Evolutionary conservation across 2,329 filamentous ascomycete species (phyloP), one percentile per base, ranked within the genome.

Genomic region (Epichloe gansuensis): DNA sequence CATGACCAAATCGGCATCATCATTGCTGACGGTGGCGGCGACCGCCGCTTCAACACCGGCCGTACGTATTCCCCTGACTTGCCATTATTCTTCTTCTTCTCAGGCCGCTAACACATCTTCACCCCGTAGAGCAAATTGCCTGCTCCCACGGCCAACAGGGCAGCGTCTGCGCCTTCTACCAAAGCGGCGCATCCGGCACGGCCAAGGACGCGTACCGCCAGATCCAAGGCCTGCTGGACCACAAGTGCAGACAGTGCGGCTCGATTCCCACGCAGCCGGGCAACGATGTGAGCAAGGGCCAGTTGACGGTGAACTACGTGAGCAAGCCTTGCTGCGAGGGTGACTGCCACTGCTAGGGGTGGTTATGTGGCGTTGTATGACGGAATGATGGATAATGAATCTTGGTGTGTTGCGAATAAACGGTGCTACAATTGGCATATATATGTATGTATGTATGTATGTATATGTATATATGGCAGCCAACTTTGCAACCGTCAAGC

Each of bases 251-350:
- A 4, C 53, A 56, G 42, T 57, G 57, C 51, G 57, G 55, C 15
- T 54, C 51, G 36, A 55, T 52, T 40, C 57, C 57, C 11, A 57
- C 55, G 5, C 39, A 56, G 23, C 53, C 55, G 1, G 57, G 56
- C 1, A 56, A 59, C 27, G 52, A 57, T 52, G 57, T 57, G 3
- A 51, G 45, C 35, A 57, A 53, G 49, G 56, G 57, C 12, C 36
- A 57, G 48, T 36, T 57, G 17, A 59, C 57, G 5, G 56, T 59
- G 39, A 57, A 59, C 25, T 49, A 47, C 43, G 54, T 57, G 34
- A 42, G 42, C 4, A 53, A 47, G 5, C 50, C 57, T 11, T 57
- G 57, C 49, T 59, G 54, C 47, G 31, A 51, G 15, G 56, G 56
- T 0, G 51, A 54, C 49, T 59, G 57, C 49, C 40, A 47, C 31